A percentile compares a stretch with the other conserved stretches of the same genome.
phyloP scores from a whole-genome alignment of 2,329 filamentous ascomycete genomes.

The Ophiognomonia clavigignenti-juglandacearum region DNA sequence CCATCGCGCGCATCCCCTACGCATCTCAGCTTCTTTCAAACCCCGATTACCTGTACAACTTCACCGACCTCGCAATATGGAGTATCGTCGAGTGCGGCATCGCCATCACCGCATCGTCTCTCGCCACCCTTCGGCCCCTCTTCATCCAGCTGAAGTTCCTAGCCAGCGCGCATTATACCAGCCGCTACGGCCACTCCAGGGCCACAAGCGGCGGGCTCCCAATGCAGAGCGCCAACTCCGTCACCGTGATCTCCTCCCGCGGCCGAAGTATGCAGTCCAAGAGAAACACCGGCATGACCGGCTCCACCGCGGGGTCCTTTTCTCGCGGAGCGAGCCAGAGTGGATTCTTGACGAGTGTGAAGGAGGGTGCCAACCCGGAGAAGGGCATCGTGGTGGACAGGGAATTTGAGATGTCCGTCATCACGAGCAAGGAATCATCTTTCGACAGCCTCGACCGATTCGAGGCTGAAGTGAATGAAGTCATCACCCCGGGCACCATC shows the following conservation, averaged over 20 bases:
- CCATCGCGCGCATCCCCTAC: constrained; percentile 38
- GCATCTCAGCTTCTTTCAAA: constrained; percentile 31
- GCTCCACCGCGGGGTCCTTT: not conserved
- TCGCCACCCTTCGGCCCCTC: constrained; percentile 28
- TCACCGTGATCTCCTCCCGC: constrained; percentile 11
- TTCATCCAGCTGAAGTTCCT: constrained; percentile 12
- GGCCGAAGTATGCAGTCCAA: not conserved
- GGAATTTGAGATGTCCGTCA: constrained; percentile 16
- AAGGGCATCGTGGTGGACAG: constrained; percentile 8
- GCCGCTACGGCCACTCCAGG: constrained; percentile 7
- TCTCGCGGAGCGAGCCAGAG: not conserved
- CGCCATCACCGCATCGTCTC: constrained; percentile 32
- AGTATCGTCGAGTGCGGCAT: constrained; percentile 38
- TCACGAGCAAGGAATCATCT: constrained; percentile 8
- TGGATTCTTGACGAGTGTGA: not conserved
- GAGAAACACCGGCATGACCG: constrained; percentile 1
- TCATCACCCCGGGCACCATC: constrained; percentile 3
- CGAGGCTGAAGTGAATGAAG: constrained; percentile 11
- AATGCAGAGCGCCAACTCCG: constrained; percentile 7
- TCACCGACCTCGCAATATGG: constrained; percentile 38
- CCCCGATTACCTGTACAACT: constrained; percentile 33
- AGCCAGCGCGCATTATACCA: constrained; percentile 7
- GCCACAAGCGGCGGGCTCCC: constrained; percentile 5
- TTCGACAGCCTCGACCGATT: constrained; percentile 11
- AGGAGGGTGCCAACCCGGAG: constrained; percentile 1